A percentile compares a stretch with the other conserved stretches of the same genome.
phyloP scores from a whole-genome alignment of 225 moss, liverwort and hornwort species.

The Sphagnum contortum region DNA sequence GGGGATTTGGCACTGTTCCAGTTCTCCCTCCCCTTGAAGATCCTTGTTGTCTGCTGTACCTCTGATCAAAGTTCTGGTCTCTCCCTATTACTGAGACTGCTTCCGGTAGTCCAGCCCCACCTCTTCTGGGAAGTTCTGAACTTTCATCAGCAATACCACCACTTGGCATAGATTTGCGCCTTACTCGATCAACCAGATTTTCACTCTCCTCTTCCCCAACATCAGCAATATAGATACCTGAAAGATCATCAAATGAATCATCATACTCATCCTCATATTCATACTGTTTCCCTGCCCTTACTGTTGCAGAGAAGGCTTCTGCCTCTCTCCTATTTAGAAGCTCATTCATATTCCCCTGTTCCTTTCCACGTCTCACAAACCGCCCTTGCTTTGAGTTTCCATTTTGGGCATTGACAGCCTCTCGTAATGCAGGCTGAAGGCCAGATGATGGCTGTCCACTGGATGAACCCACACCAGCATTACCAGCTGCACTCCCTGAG shows the following conservation, averaged over 20 bases:
- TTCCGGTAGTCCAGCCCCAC: constrained; percentile 14
- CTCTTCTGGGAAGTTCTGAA: constrained; percentile 10
- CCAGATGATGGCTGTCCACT: constrained; percentile 14
- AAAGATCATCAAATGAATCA: constrained; percentile 91
- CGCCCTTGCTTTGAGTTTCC: constrained; percentile 47
- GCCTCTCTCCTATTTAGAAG: constrained; percentile 45
- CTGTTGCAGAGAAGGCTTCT: constrained; percentile 43
- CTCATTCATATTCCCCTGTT: constrained; percentile 42
- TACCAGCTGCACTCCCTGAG: constrained; percentile 14
- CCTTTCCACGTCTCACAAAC: constrained; percentile 50
- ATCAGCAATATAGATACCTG: constrained; percentile 58
- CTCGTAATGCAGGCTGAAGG: constrained; percentile 1
- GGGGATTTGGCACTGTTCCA: constrained; percentile 10
- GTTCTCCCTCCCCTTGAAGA: constrained; percentile 9
- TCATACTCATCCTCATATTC: constrained; percentile 99
- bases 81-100: constrained; percentile 15
- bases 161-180: constrained; percentile 15
- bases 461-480: constrained; percentile 21
- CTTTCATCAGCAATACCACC: neutral
- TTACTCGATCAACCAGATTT: constrained; percentile 50
- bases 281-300: constrained; percentile 54
- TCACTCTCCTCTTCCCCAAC: constrained; percentile 77
- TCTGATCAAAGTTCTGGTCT: constrained; percentile 16
- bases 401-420: constrained; percentile 14
- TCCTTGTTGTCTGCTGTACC: constrained; percentile 12